Evolutionary conservation across 23 red algal genomes (phyloP).

Genomic region (Gracilaria domingensis): DNA sequence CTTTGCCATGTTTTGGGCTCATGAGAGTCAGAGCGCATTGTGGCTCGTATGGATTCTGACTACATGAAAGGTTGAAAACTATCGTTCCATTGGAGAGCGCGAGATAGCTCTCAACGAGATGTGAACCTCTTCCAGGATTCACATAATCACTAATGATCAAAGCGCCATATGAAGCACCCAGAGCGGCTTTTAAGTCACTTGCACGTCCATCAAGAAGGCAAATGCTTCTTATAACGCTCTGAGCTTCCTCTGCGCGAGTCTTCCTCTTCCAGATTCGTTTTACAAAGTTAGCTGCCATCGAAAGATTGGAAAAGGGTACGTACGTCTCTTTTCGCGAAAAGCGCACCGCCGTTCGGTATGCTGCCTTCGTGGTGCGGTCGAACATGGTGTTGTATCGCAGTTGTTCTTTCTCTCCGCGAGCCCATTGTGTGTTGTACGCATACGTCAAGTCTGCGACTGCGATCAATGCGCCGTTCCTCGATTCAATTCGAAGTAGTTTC

Average conservation of each 20-base stretch:
- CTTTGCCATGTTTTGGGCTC: neutral
- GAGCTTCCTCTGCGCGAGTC: neutral
- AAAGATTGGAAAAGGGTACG: slow-evolving; percentile 7
- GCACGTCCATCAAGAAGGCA: neutral
- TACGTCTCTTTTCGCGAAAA: neutral
- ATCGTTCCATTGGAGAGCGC: neutral
- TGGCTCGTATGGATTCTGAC: slow-evolving; percentile 3
- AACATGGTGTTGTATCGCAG: neutral
- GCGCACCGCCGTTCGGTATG: neutral
- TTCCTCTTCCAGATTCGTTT: slow-evolving; percentile 3
- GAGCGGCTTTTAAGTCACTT: neutral
- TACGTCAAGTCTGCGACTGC: slow-evolving; percentile 33
- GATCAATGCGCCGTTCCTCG: neutral
- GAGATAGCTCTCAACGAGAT: slow-evolving; percentile 14
- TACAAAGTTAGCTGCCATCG: neutral
- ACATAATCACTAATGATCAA: slow-evolving; percentile 26
- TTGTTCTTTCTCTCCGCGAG: neutral
- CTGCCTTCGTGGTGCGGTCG: neutral
- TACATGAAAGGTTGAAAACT: slow-evolving; percentile 3
- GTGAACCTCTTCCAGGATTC: neutral
- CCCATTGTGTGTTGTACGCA: slow-evolving; percentile 36
- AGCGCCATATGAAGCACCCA: neutral
- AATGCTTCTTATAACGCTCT: neutral
- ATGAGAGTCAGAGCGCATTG: slow-evolving; percentile 6
- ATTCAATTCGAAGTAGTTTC: neutral